These are phyloP conservation scores for Piloderma croceum DNA, from an alignment of 768 basidiomycete species.

Conservation along the genomic window DNA sequence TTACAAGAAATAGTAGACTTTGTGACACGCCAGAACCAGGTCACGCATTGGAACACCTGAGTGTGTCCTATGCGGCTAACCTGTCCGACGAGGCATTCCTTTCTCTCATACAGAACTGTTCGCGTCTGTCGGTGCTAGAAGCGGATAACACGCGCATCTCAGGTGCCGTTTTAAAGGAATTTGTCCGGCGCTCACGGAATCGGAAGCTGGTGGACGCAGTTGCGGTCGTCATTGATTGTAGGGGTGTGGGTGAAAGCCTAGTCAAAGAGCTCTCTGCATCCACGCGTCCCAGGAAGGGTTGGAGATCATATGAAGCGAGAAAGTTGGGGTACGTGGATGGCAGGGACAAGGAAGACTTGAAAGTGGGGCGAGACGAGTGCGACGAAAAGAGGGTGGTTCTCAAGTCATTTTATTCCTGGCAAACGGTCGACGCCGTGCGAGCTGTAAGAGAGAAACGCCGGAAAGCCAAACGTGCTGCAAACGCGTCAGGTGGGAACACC, in stretches of 20 bases:
- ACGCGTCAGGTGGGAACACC: constrained; percentile 31
- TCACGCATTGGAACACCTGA: constrained; percentile 65
- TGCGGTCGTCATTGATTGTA: constrained; percentile 72
- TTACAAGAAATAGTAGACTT: constrained; percentile 13
- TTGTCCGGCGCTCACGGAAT: constrained; percentile 50
- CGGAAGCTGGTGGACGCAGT: constrained; percentile 46
- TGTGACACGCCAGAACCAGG: constrained; percentile 42
- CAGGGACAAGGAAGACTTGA: constrained; percentile 57
- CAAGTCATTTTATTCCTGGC: constrained; percentile 84
- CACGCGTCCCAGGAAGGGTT: constrained; percentile 68
- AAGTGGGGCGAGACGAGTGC: constrained; percentile 76
- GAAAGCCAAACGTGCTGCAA: constrained; percentile 45
- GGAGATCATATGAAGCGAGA: constrained; percentile 69
- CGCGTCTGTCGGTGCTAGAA: constrained; percentile 60
- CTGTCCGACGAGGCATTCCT: constrained; percentile 61
- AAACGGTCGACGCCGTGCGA: constrained; percentile 75
- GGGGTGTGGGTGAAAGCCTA: constrained; percentile 53
- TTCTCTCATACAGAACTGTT: constrained; percentile 58
- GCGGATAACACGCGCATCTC: constrained; percentile 76
- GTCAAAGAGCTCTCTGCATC: constrained; percentile 54
- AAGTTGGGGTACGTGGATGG: constrained; percentile 67
- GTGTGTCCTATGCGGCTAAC: constrained; percentile 60
- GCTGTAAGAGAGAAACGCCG: constrained; percentile 61
- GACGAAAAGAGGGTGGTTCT: constrained; percentile 66
- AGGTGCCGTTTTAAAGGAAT: constrained; percentile 55